phyloP scores from a whole-genome alignment of 2,329 filamentous ascomycete genomes.

The Diaporthe citriasiana region DNA sequence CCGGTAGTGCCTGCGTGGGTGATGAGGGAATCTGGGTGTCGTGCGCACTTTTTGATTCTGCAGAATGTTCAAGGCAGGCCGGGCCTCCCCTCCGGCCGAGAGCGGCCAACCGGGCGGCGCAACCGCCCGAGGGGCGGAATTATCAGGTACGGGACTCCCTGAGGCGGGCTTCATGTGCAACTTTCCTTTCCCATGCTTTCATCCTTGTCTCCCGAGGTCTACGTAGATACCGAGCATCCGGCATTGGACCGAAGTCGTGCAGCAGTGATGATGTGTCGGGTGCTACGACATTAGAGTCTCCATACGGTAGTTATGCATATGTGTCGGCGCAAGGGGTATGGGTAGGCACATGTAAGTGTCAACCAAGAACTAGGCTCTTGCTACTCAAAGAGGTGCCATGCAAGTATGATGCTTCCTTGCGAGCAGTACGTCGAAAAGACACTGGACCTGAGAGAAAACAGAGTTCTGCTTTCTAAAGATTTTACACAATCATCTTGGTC shows the following conservation, averaged over 20 bases:
- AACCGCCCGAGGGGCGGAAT: slow-evolving; percentile 18
- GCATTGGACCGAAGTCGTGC: slow-evolving; percentile 28
- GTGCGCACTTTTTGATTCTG: background rate
- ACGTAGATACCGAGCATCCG: slow-evolving; percentile 22
- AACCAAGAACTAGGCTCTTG: background rate
- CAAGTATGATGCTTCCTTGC: background rate
- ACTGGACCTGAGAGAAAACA: background rate
- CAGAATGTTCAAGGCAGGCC: background rate
- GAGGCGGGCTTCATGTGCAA: background rate
- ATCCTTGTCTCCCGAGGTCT: background rate
- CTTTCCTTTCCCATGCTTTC: background rate
- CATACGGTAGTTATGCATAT: background rate
- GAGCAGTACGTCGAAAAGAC: background rate
- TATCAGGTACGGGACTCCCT: slow-evolving; percentile 2
- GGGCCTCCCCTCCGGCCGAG: slow-evolving; percentile 4
- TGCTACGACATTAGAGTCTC: slow-evolving; percentile 13
- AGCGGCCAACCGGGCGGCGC: background rate
- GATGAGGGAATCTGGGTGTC: background rate
- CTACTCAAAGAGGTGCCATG: background rate
- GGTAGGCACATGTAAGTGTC: background rate
- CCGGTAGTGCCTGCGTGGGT: background rate
- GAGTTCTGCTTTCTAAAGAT: background rate
- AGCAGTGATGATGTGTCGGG: slow-evolving; percentile 15
- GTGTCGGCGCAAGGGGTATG: background rate
- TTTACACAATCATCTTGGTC: background rate